Percentiles rank a stretch among this genome's conserved stretches.
Evolutionary conservation across 2,329 filamentous ascomycete species (phyloP).

Genomic region (Pseudocercospora vitis): DNA sequence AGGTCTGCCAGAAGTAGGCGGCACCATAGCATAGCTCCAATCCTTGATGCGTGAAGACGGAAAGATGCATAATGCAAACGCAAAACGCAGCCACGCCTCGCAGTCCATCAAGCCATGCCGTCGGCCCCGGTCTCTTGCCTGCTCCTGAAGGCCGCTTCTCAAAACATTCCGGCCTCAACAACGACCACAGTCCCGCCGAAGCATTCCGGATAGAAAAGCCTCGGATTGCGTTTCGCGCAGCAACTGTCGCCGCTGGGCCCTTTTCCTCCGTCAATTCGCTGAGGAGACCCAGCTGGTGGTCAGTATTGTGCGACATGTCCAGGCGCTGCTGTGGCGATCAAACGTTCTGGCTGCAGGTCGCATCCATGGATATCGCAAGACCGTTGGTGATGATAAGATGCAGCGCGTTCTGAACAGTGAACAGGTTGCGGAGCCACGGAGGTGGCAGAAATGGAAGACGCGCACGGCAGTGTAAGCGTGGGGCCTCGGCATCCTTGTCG

Average conservation of each 20-base stretch:
- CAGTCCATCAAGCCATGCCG: constrained; percentile 63
- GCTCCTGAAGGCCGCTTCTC: constrained; percentile 12
- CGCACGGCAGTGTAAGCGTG: too few relatives aligned
- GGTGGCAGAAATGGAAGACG: constrained; percentile 1
- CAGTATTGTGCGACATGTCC: constrained; percentile 1
- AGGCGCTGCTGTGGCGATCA: too few relatives aligned
- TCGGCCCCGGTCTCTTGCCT: constrained; percentile 34
- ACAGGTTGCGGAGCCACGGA: not conserved
- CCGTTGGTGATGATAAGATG: not conserved
- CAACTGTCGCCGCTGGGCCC: not conserved
- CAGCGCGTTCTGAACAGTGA: not conserved
- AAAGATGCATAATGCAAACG: constrained; percentile 63
- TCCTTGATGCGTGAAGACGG: constrained; percentile 56
- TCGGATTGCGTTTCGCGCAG: constrained; percentile 2
- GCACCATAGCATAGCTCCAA: constrained; percentile 41
- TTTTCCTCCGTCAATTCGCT: constrained; percentile 4
- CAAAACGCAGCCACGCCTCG: constrained; percentile 65
- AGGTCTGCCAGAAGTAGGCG: constrained; percentile 36
- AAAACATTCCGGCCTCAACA: constrained; percentile 21
- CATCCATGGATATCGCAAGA: constrained; percentile 6
- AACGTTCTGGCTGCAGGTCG: not conserved
- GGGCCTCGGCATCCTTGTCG: too few relatives aligned
- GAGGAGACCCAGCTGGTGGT: constrained; percentile 5
- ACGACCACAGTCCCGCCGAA: not conserved
- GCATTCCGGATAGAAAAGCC: not conserved